Evolutionary conservation across 2,329 filamentous ascomycete species (phyloP), one percentile per base, ranked within the genome.

Genomic region (Phaeosphaeriaceae sp.): DNA sequence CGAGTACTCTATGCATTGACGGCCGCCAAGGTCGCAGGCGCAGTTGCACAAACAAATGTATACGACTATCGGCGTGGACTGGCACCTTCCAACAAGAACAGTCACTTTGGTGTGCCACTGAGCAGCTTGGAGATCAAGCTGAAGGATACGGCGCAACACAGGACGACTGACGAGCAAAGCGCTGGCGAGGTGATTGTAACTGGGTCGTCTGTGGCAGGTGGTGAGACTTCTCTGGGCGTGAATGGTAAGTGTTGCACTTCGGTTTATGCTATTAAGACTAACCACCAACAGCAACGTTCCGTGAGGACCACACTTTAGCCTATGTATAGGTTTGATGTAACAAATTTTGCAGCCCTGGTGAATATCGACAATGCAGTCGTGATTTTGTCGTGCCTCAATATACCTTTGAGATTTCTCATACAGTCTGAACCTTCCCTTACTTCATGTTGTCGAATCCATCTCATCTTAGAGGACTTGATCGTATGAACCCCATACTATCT

Each of bases 1-100:
- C 87, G 92, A 51, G 83, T 97, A 56, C 84, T 96, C 51, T 97
- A 98, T 76, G 93, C 93, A 2, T 83, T 99, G 54, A 91, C 92
- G 19, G 88, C 91, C 0, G 83, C 92, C 22, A 86, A 87, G 60
- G 91, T 98, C n/a, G 94, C 93, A 1, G 95, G 95, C 40, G 90
- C 93, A 0, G 86, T 96, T n/a, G 83, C 90, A 1, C 94, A 98
- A 79, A 96, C 91, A 7, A 89, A 91, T 60, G 84, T 93, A 41
- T 96, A 91, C 72, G 94, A 98, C 75, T 98, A 98, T 76, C 84
- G 94, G 49, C 65, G 83, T 84, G 61, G 80, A 78, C 40, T 77
- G 42, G 73, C 77, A 45, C 51, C 65, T 7, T 73, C 63, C 62
- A 73, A 68, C 52, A 77, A 81, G 46, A 79, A 80, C 47, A 82